Conservation (phyloP, 352 stramenopile genomes). For the Globisporangium apiculatum region DNA sequence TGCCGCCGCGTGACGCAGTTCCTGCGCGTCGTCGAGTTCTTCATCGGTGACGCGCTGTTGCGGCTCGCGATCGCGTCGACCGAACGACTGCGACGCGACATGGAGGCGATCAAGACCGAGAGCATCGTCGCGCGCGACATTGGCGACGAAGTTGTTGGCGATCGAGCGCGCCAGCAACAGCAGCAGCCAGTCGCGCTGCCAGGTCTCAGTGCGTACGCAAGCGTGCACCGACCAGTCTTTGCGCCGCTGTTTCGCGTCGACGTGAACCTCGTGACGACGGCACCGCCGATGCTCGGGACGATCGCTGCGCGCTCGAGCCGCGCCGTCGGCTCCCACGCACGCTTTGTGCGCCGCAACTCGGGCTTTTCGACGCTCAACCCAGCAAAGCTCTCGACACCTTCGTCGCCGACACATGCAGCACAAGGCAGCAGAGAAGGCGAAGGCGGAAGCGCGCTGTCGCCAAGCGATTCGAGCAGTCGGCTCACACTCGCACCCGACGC, state of each 20-base stretch:
- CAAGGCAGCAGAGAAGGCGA: background rate
- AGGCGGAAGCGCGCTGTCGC: too few species aligned
- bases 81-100: slow-evolving; percentile 26
- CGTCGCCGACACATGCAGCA: slow-evolving; percentile 1
- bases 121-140: background rate
- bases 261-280: slow-evolving; percentile 24
- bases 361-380: slow-evolving; percentile 13
- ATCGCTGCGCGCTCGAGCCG: slow-evolving; percentile 3
- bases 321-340: slow-evolving; percentile 1
- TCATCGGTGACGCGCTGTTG: slow-evolving; percentile 74
- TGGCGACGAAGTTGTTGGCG: background rate
- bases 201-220: background rate
- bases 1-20: slow-evolving; percentile 90
- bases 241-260: slow-evolving; percentile 75
- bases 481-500: slow-evolving; percentile 44
- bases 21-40: slow-evolving; percentile 89
- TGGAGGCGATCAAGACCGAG: slow-evolving; percentile 34
- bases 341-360: slow-evolving; percentile 14
- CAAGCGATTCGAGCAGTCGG: slow-evolving; percentile 14
- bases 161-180: background rate
- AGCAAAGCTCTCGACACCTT: background rate
- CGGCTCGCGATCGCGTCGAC: slow-evolving; percentile 60
- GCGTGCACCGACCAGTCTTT: background rate
- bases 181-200: background rate
- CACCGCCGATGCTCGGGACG: slow-evolving; percentile 10